Evolutionary conservation across 768 basidiomycete species (phyloP).

Genomic region (Cubamyces sp.): DNA sequence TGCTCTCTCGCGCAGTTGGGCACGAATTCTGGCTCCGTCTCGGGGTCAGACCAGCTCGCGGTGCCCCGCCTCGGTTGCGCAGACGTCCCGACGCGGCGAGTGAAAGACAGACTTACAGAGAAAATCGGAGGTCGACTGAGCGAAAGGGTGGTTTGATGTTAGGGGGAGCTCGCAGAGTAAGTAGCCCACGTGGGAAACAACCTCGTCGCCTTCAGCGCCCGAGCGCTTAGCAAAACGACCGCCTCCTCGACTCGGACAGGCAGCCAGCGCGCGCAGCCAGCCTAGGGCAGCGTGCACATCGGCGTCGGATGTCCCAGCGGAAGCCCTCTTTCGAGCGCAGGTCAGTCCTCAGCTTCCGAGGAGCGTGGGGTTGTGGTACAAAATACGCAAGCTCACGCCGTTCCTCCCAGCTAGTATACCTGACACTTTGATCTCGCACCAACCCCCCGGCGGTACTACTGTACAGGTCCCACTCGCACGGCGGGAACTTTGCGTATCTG

Average conservation of each 20-base stretch:
- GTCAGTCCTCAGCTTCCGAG: neutral
- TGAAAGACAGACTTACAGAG: conserved; percentile 4
- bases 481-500: no score
- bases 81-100: neutral
- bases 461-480: no score
- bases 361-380: conserved; percentile 7
- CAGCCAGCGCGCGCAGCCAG: neutral
- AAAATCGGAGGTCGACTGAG: neutral
- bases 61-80: neutral
- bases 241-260: conserved; percentile 1
- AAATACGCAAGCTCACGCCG: neutral
- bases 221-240: conserved; percentile 13
- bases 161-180: conserved; percentile 26
- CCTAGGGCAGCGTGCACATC: neutral
- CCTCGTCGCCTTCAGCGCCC: conserved; percentile 14
- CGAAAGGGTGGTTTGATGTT: conserved; percentile 24
- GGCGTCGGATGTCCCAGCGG: neutral
- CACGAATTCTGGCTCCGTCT: conserved; percentile 15
- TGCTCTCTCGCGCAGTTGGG: conserved; percentile 12
- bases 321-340: neutral
- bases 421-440: no score
- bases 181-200: conserved; percentile 24
- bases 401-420: neutral
- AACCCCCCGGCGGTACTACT: no score
- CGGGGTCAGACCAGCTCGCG: neutral